Evolutionary conservation across 306 rosid species (phyloP).

Genomic region (Inga laurina): DNA sequence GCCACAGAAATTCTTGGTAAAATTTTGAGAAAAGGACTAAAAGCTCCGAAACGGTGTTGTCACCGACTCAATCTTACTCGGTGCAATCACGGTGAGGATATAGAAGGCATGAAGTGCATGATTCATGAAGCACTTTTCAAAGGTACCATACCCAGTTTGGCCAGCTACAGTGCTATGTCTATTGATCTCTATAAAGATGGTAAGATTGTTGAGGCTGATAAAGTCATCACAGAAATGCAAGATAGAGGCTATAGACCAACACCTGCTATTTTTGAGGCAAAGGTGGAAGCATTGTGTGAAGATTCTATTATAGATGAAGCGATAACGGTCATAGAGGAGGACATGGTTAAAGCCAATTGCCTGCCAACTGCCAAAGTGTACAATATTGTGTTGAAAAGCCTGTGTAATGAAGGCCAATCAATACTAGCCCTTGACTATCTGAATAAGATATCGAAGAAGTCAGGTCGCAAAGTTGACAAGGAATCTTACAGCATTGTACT

Average conservation of each 20-base stretch:
- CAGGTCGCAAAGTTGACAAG: slow-evolving; percentile 35
- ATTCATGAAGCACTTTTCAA: slow-evolving; percentile 54
- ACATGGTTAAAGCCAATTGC: slow-evolving; percentile 45
- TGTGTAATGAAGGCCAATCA: slow-evolving; percentile 34
- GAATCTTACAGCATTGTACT: slow-evolving; percentile 45
- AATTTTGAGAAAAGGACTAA: slow-evolving; percentile 63
- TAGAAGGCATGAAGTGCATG: slow-evolving; percentile 32
- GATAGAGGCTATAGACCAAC: slow-evolving; percentile 44
- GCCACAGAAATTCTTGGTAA: slow-evolving; percentile 51
- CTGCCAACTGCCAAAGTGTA: slow-evolving; percentile 44
- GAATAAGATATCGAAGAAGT: slow-evolving; percentile 47
- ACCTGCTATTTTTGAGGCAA: slow-evolving; percentile 47
- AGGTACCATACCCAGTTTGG: slow-evolving; percentile 50
- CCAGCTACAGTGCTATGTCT: slow-evolving; percentile 54
- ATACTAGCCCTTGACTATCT: slow-evolving; percentile 38
- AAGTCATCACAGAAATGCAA: slow-evolving; percentile 48
- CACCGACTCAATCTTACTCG: slow-evolving; percentile 36
- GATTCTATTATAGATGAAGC: slow-evolving; percentile 42
- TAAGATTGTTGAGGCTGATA: slow-evolving; percentile 45
- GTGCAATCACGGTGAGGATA: slow-evolving; percentile 25
- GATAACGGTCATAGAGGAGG: slow-evolving; percentile 49
- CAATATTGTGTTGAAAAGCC: slow-evolving; percentile 38
- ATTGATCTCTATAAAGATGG: slow-evolving; percentile 51
- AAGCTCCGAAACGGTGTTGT: slow-evolving; percentile 46
- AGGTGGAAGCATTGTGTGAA: slow-evolving; percentile 49